phyloP scores from a whole-genome alignment of 1,284 basidiomycete species.

The Trichosporon coremiiforme region DNA sequence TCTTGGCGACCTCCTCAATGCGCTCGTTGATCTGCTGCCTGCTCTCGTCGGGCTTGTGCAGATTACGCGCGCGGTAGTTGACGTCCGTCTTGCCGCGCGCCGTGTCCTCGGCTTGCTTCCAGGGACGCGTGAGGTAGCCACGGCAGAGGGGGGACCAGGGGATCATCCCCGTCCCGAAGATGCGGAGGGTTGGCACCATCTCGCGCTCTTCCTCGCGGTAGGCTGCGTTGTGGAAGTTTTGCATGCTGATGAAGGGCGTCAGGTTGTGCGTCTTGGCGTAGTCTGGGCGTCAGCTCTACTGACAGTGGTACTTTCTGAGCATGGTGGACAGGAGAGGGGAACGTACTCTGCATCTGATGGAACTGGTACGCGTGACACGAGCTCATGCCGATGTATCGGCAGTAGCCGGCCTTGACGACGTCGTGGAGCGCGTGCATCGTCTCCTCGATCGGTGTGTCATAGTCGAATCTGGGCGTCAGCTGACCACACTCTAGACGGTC shows the following conservation, averaged over 20 bases:
- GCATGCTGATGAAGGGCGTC: slow-evolving; percentile 71
- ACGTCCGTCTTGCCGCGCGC: slow-evolving; percentile 36
- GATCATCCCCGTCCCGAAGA: slow-evolving; percentile 54
- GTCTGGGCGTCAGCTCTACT: slow-evolving; percentile 35
- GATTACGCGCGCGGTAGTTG: slow-evolving; percentile 24
- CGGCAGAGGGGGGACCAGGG: slow-evolving; percentile 53
- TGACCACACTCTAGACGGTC: too few relatives aligned
- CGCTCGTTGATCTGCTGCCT: slow-evolving; percentile 51
- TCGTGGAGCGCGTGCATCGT: slow-evolving; percentile 73
- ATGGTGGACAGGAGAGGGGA: not conserved
- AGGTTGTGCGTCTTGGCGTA: slow-evolving; percentile 60
- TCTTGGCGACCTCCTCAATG: slow-evolving; percentile 63
- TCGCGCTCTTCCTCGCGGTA: slow-evolving; percentile 66
- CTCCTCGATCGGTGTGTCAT: slow-evolving; percentile 63
- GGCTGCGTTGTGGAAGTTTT: slow-evolving; percentile 61
- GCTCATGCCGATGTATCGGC: slow-evolving; percentile 69
- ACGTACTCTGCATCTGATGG: slow-evolving; percentile 54
- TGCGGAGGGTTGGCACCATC: slow-evolving; percentile 62
- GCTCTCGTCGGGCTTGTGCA: slow-evolving; percentile 27
- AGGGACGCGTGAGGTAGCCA: slow-evolving; percentile 41
- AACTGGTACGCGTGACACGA: slow-evolving; percentile 57
- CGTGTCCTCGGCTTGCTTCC: slow-evolving; percentile 36
- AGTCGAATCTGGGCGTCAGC: slow-evolving; percentile 58
- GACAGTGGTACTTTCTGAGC: too few relatives aligned
- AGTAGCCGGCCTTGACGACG: slow-evolving; percentile 66